Conservation (phyloP, 768 basidiomycete species). For the Boletus eberwhitei region DNA sequence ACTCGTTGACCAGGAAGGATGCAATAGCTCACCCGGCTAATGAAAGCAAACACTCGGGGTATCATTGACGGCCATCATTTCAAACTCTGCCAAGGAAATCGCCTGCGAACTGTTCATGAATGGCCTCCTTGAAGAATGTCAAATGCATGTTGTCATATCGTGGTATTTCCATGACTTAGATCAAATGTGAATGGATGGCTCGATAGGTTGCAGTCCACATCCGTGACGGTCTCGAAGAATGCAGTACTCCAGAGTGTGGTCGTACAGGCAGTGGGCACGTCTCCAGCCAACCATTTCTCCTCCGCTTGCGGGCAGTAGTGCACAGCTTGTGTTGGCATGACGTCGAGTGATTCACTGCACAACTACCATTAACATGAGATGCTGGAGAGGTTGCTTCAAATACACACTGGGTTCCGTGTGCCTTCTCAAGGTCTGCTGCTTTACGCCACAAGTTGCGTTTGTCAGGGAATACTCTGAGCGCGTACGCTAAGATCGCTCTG, state of each 20-base stretch:
- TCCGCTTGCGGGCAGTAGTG: constrained; percentile 93
- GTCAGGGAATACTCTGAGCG: constrained; percentile 88
- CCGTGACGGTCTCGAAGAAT: constrained; percentile 78
- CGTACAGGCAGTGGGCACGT: constrained; percentile 82
- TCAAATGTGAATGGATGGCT: constrained; percentile 68
- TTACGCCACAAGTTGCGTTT: constrained; percentile 81
- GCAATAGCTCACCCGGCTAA: constrained; percentile 77
- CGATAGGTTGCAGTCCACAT: constrained; percentile 55
- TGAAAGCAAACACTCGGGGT: constrained; percentile 76
- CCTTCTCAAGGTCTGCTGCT: constrained; percentile 92
- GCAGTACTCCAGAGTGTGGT: constrained; percentile 53
- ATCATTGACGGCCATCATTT: constrained; percentile 67
- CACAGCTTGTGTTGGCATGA: constrained; percentile 78
- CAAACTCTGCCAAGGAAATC: constrained; percentile 67
- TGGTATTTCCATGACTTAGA: constrained; percentile 65
- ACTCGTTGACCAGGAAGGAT: constrained; percentile 83
- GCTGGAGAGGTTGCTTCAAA: not conserved
- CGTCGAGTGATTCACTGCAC: constrained; percentile 71
- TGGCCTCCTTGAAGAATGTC: constrained; percentile 68
- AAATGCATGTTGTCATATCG: constrained; percentile 73
- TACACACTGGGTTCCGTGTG: constrained; percentile 74
- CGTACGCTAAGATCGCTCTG: constrained; percentile 85
- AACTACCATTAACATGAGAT: constrained; percentile 1
- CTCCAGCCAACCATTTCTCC: constrained; percentile 88
- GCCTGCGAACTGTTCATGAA: constrained; percentile 65